A percentile compares a stretch with the other conserved stretches of the same genome.
Conservation (phyloP, 306 rosid genomes). For the Canavalia ensiformis region DNA sequence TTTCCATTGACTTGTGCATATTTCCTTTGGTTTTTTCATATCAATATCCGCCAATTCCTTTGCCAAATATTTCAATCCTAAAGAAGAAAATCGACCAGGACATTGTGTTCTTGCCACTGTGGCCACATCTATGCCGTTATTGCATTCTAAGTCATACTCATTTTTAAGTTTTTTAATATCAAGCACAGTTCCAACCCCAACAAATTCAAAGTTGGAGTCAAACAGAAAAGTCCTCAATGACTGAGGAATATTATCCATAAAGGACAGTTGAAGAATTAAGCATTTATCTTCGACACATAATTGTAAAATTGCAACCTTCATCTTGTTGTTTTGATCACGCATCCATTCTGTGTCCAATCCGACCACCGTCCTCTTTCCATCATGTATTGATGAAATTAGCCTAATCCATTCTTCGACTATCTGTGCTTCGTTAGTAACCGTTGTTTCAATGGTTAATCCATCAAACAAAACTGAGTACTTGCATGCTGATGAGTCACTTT, state of each 20-base stretch:
- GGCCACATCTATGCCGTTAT: constrained; percentile 11
- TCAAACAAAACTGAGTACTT: not conserved
- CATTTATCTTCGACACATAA: constrained; percentile 47
- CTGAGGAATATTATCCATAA: not conserved
- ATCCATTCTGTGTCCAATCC: constrained; percentile 52
- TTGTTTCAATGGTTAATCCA: constrained; percentile 44
- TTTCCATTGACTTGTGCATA: constrained; percentile 34
- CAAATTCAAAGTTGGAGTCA: constrained; percentile 14
- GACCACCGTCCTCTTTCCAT: not conserved
- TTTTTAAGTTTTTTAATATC: constrained; percentile 14
- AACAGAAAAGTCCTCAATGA: not conserved
- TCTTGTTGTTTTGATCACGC: not conserved
- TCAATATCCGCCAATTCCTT: constrained; percentile 33
- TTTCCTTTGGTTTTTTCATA: constrained; percentile 43
- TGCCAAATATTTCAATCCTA: constrained; percentile 43
- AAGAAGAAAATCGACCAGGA: not conserved
- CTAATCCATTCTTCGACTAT: constrained; percentile 39
- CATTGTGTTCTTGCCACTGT: constrained; percentile 20
- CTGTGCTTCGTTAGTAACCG: constrained; percentile 1
- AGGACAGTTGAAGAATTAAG: constrained; percentile 30
- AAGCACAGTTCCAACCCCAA: constrained; percentile 38
- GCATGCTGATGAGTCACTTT: constrained; percentile 15
- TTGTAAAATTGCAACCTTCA: constrained; percentile 35
- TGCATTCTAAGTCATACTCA: constrained; percentile 32
- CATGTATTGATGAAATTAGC: constrained; percentile 15